phyloP scores from a whole-genome alignment of 768 basidiomycete genomes.

The Rhodotorula babjevae region DNA sequence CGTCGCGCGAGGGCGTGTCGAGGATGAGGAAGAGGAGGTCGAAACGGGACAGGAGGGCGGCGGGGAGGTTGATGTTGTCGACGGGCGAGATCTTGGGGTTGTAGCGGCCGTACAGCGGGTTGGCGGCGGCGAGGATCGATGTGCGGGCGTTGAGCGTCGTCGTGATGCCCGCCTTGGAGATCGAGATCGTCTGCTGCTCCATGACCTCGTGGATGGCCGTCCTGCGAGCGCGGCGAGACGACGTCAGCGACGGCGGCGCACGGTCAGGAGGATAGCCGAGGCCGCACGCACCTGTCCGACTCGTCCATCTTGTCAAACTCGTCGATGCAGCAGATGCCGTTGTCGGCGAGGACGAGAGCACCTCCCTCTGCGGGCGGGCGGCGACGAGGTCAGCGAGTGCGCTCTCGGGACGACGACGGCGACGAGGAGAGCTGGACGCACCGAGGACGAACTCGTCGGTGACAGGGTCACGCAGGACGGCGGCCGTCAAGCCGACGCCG shows the following conservation, averaged over 20 bases:
- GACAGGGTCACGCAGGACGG: slow-evolving; percentile 98
- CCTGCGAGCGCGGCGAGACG: neutral
- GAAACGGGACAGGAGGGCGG: slow-evolving; percentile 90
- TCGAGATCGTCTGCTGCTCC: slow-evolving; percentile 91
- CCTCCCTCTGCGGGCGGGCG: slow-evolving; percentile 74
- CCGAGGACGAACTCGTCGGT: slow-evolving; percentile 99
- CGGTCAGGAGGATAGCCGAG: too few species aligned
- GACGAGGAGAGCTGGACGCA: too few species aligned
- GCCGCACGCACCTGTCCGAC: slow-evolving; percentile 58
- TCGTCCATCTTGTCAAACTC: slow-evolving; percentile 99
- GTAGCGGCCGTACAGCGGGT: slow-evolving; percentile 95
- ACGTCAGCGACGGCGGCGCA: too few species aligned
- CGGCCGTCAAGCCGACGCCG: slow-evolving; percentile 96
- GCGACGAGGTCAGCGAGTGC: neutral
- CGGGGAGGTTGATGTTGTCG: slow-evolving; percentile 98
- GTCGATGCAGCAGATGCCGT: slow-evolving; percentile 98
- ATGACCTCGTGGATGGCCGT: slow-evolving; percentile 99
- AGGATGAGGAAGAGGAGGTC: slow-evolving; percentile 94
- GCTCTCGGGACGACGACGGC: neutral
- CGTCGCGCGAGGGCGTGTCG: slow-evolving; percentile 89
- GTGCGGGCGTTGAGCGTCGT: slow-evolving; percentile 96
- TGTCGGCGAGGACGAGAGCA: slow-evolving; percentile 96
- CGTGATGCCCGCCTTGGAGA: slow-evolving; percentile 97
- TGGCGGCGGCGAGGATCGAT: slow-evolving; percentile 94
- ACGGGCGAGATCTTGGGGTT: slow-evolving; percentile 96